A percentile compares a stretch with the other conserved stretches of the same genome.
phyloP scores from a whole-genome alignment of 768 basidiomycete genomes.

The Lentinus tigrinus region DNA sequence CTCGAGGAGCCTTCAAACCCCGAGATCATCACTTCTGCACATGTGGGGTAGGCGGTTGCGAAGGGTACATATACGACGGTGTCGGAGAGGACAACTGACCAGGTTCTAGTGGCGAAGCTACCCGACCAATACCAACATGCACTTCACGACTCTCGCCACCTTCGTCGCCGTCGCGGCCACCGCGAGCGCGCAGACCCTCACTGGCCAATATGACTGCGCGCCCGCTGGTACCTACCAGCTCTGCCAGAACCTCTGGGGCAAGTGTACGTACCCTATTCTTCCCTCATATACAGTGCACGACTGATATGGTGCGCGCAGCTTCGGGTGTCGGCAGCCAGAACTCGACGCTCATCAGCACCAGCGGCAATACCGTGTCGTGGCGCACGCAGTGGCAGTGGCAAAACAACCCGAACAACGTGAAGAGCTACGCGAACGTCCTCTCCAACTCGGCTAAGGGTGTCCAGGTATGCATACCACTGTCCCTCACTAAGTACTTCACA shows the following conservation, averaged over 20 bases:
- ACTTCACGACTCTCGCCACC: slow-evolving; percentile 7
- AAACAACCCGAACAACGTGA: slow-evolving; percentile 49
- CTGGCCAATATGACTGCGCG: slow-evolving; percentile 43
- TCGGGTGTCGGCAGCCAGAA: slow-evolving; percentile 48
- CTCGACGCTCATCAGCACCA: slow-evolving; percentile 43
- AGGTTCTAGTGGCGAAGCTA: neutral
- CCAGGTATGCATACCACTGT: slow-evolving; percentile 32
- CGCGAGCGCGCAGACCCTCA: slow-evolving; percentile 38
- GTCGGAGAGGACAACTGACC: neutral
- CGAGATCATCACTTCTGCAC: neutral
- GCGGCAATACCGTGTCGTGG: slow-evolving; percentile 47
- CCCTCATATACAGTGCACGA: too few relatives aligned
- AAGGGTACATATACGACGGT: neutral
- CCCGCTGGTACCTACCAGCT: slow-evolving; percentile 48
- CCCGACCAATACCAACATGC: neutral
- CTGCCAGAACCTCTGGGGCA: slow-evolving; percentile 60
- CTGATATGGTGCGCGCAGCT: too few relatives aligned
- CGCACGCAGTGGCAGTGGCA: slow-evolving; percentile 54
- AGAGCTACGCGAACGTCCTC: slow-evolving; percentile 55
- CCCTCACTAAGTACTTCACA: neutral
- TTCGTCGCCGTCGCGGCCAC: slow-evolving; percentile 14
- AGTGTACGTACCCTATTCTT: slow-evolving; percentile 27
- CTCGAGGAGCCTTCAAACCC: neutral
- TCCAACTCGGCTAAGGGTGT: slow-evolving; percentile 49
- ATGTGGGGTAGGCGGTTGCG: neutral